Conservation (phyloP, 306 rosid species). For the Dalbergia cochinchinensis region DNA sequence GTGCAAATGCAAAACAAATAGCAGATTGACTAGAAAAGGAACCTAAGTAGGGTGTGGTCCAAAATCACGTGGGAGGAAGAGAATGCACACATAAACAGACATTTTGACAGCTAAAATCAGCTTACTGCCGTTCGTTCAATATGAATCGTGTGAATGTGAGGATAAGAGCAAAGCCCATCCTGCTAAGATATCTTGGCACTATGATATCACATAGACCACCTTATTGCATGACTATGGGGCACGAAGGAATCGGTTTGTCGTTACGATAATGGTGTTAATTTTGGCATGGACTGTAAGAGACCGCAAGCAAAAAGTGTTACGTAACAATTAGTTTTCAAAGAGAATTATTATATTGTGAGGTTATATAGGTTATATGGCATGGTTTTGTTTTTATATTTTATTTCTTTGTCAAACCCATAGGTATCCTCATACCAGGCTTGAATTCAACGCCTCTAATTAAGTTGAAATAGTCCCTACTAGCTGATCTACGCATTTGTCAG, state of each 20-base stretch:
- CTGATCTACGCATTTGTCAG: no score
- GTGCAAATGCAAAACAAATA: not conserved
- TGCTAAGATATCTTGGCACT: conserved; percentile 53
- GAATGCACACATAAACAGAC: conserved; percentile 52
- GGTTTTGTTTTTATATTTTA: no score
- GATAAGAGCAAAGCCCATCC: conserved; percentile 46
- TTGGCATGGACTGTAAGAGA: conserved; percentile 11
- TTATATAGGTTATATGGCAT: no score
- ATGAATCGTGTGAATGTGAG: conserved; percentile 61
- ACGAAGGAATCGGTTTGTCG: not conserved
- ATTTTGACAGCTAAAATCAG: conserved; percentile 73
- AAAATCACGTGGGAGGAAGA: conserved; percentile 67
- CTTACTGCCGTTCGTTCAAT: conserved; percentile 48
- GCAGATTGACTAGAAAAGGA: conserved; percentile 16
- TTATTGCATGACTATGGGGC: not conserved
- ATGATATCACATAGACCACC: conserved; percentile 30
- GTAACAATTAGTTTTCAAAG: no score
- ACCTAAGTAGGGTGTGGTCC: conserved; percentile 64
- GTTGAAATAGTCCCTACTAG: no score
- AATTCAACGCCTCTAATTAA: no score
- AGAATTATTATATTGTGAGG: no score
- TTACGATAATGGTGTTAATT: not conserved
- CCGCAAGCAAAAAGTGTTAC: not conserved
- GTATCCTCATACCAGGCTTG: no score
- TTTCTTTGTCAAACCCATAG: no score